Evolutionary conservation across 1,284 basidiomycete genomes (phyloP), one percentile per base, ranked within the genome.

Genomic region (Phellopilus nigrolimitatus): DNA sequence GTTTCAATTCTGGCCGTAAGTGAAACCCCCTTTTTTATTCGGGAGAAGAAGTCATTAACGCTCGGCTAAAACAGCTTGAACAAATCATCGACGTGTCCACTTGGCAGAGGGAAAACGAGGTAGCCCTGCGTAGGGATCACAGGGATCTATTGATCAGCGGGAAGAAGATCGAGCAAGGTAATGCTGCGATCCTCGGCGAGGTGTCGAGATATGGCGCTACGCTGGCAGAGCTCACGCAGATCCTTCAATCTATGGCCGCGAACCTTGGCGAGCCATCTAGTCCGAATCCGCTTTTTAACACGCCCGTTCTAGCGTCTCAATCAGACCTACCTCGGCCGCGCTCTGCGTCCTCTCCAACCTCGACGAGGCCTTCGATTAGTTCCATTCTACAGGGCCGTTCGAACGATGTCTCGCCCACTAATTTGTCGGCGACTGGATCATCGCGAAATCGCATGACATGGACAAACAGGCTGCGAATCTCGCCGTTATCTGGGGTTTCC

Each of bases 1-100:
- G 52, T 61, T n/a, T 36, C 58, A 3, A 53, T 59, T 25, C 53
- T 61, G 13, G 54, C 53, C 34, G 60, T 60, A 48, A 24, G 60
- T 43, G 10, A 13, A n/a, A 9, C 12, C 5, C 2, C 27, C 30
- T 33, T 22, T 47, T 24, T 10, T 17, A 15, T 22, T 47, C 3
- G 15, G 21, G 6, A 50, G 17, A 13, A n/a, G 7, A 19, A 37
- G 3, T 12, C n/a, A 24, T 17, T 6, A 15, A 17, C 24, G 22
- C 15, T 30, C 5, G 13, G 6, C 3, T 39, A 24, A 37, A n/a
- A n/a, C 25, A 56, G 54, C 43, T 56, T 9, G 45, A 56, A 36
- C 45, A 47, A 21, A 43, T 49, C 17, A 52, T 56, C 19, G 54
- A 56, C 34, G 21, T 56, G n/a, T 28, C 44, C 15, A 22, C 38